Evolutionary conservation across 2,329 filamentous ascomycete genomes (phyloP).

Genomic region (Talaromyces albobiverticillius): DNA sequence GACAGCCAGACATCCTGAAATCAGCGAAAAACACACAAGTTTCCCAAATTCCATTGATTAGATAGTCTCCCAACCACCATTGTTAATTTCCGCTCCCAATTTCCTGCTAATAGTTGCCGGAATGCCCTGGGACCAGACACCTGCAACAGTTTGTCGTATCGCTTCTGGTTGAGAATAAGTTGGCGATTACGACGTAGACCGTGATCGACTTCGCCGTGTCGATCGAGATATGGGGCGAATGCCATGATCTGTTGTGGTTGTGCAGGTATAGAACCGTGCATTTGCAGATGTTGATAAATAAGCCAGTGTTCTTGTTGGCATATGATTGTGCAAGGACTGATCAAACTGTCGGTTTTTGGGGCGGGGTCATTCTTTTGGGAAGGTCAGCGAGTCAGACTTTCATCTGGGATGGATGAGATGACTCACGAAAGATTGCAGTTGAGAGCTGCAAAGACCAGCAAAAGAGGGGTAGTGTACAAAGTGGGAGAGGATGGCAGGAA

Average conservation of each 20-base stretch:
- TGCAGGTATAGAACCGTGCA: conserved; percentile 89
- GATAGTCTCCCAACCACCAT: conserved; percentile 86
- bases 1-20: too few relatives aligned
- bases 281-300: conserved; percentile 96
- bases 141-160: conserved; percentile 88
- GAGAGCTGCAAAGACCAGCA: too few relatives aligned
- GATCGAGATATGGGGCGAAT: conserved; percentile 88
- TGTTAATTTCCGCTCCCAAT: conserved; percentile 93
- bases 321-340: too few relatives aligned
- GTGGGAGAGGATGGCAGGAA: too few relatives aligned
- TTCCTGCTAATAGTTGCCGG: conserved; percentile 86
- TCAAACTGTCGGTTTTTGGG: too few relatives aligned
- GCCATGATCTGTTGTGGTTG: conserved; percentile 76
- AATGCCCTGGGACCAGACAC: conserved; percentile 82
- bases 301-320: conserved; percentile 78
- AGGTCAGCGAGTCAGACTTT: too few relatives aligned
- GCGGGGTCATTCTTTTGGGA: too few relatives aligned
- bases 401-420: too few relatives aligned
- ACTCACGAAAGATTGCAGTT: too few relatives aligned
- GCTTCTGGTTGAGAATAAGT: conserved; percentile 86
- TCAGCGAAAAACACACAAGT: too few relatives aligned
- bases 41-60: too few relatives aligned
- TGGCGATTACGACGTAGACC: conserved; percentile 83
- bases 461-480: too few relatives aligned
- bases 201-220: conserved; percentile 90